A percentile compares a stretch with the other conserved stretches of the same genome.
These are phyloP conservation scores for Mucor piriformis DNA, from an alignment of 371 early-diverging fungal species.

Conservation along the genomic window DNA sequence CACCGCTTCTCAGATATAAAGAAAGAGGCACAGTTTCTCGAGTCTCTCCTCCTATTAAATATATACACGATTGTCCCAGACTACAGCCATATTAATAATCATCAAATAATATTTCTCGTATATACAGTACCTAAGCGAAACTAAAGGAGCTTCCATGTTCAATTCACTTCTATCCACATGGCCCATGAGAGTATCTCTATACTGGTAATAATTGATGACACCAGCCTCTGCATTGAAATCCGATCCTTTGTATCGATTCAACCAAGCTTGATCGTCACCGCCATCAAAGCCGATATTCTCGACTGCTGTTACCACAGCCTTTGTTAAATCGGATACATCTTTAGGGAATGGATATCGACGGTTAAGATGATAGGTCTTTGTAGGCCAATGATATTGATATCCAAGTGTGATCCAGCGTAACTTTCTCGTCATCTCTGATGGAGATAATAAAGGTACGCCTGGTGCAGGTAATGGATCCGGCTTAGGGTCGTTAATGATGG, in stretches of 20 bases:
- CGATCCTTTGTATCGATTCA: conserved; percentile 48
- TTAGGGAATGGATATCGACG: conserved; percentile 60
- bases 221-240: conserved; percentile 88
- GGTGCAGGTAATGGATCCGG: conserved; percentile 38
- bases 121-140: conserved; percentile 56
- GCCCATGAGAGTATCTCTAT: conserved; percentile 84
- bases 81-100: conserved; percentile 26
- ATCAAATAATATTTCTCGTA: neutral
- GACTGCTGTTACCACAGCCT: conserved; percentile 61
- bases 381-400: conserved; percentile 91
- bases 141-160: conserved; percentile 82
- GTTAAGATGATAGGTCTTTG: conserved; percentile 72
- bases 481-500: conserved; percentile 17
- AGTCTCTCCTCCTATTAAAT: conserved; percentile 75
- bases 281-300: conserved; percentile 42
- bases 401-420: conserved; percentile 91
- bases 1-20: conserved; percentile 77
- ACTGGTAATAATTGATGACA: conserved; percentile 92
- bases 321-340: conserved; percentile 57
- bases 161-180: conserved; percentile 94
- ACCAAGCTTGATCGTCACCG: conserved; percentile 12
- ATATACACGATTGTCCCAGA: conserved; percentile 80
- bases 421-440: conserved; percentile 53
- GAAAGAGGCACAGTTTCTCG: conserved; percentile 71
- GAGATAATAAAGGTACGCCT: conserved; percentile 42